Base-by-base conservation (phyloP, 1,284 basidiomycete species). In the Rhodofomes roseus region DNA sequence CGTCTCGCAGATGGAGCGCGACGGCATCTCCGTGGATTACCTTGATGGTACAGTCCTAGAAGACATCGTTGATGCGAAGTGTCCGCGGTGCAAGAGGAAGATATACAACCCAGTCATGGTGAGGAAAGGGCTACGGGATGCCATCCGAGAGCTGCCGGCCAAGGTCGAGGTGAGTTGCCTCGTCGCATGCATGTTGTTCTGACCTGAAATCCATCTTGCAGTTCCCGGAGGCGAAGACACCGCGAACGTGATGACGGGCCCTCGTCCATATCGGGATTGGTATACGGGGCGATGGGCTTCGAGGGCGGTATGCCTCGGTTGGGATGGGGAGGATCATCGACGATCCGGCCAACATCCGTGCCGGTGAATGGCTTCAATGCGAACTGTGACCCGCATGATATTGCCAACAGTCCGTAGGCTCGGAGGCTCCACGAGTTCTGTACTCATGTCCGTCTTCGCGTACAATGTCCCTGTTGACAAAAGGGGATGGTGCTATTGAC, bases 61-160 rank as follows among this genome's bases (percentile, higher is more conserved):
- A 27, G 22, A 18, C 50, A 20, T 48, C 20, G 23, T 67, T 18
- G 56, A 59, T 8, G 55, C 62, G n/a, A 59, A 56, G 31, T 67
- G 66, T 44, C 53, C 51, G 40, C 52, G 60, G 20, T 67, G 66
- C 46, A 51, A 59, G 34, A 58, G 52, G 60, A 62, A 57, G 53
- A 43, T 65, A 36, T 67, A 67, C 55, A 64, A 63, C 50, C 43
- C 62, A 14, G 61, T 60, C 20, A 48, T 57, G 14, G 62, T 64
- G 39, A 51, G 64, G 27, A 31, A 34, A 6, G 61, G 63, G 40
- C 27, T 67, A 39, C 61, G 58, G 36, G 50, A 56, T 20, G 41
- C 64, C 27, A 51, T 67, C 18, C 63, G 65, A 22, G 46, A 53
- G 14, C 52, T 67, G 1, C 66, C 66, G 22, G 60, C 50, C 20